phyloP scores from a whole-genome alignment of 2,329 filamentous ascomycete species.

The Alternaria sp. region DNA sequence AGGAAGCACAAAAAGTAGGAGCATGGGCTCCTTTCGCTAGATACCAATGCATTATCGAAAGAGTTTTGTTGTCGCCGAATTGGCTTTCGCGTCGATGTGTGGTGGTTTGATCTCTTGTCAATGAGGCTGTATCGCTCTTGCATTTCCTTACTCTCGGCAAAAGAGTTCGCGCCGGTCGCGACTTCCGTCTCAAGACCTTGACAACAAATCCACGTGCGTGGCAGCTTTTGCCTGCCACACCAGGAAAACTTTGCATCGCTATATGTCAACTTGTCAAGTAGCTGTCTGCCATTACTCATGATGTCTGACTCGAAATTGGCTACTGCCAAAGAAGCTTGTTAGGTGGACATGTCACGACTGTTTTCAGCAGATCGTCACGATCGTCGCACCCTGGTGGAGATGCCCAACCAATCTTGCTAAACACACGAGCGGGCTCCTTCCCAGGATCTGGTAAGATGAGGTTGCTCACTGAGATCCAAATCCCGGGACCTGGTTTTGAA shows the following conservation, averaged over 20 bases:
- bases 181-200: background rate
- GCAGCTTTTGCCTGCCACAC: background rate
- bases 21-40: background rate
- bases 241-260: background rate
- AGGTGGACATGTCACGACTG: background rate
- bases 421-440: background rate
- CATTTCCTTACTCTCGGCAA: background rate
- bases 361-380: background rate
- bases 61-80: background rate
- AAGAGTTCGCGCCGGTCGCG: background rate
- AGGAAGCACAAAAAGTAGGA: background rate
- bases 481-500: background rate
- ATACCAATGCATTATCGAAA: conserved; percentile 1
- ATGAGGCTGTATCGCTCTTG: background rate
- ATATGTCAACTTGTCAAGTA: background rate
- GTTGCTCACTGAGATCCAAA: background rate
- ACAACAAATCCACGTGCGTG: background rate
- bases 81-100: background rate
- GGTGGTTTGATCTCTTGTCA: background rate
- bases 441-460: background rate
- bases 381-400: background rate
- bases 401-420: background rate
- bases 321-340: background rate
- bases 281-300: background rate
- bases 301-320: background rate